Base-by-base conservation (phyloP, 179 eudicot species). In the Corrigiola litoralis region DNA sequence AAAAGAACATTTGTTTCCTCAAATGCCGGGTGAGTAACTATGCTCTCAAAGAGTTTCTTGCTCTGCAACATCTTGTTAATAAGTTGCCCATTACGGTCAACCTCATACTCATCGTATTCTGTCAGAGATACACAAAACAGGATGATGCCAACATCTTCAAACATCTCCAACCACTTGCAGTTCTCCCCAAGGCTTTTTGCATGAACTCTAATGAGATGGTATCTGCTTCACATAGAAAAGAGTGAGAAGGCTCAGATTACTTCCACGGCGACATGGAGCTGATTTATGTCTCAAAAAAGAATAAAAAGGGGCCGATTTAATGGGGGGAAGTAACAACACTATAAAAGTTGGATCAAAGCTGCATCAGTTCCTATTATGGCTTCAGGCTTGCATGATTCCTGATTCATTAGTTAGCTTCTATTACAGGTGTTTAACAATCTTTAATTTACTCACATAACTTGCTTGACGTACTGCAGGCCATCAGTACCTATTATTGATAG, bases 101-200 rank as follows among this genome's bases (percentile, higher is more conserved):
- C 55, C 67, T 78, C 81, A 67, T 84, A 75, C 58, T 90, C 95
- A 74, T 94, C 97, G 33, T 88, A 94, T 75, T 94, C 97, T 16
- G 90, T 86, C 10, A 94, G 76, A n/a, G 99, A 77, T 9, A 88
- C 88, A 33, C 90, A 86, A 76, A 88, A 94, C 36, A 86, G 76
- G 20, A 91, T 88, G 16, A 84, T 87, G 8, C 99, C 91, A 23
- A 88, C 99, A 49, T 94, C 99, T 83, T 94, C 99, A 50, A 94
- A 94, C 99, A 94, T 94, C 70, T 91, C 96, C 27, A 94, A 96
- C 99, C 99, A 94, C 79, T 91, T 91, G 86, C 99, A 88, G 3
- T 97, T 97, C 61, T 88, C 97, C 14, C 68, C 86, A 88, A 88
- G 81, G 16, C 97, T 92, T 72, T 80, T 91, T 12, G 99, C 89